A percentile compares a stretch with the other conserved stretches of the same genome.
phyloP scores from a whole-genome alignment of 768 basidiomycete genomes.

The Russula abietina region DNA sequence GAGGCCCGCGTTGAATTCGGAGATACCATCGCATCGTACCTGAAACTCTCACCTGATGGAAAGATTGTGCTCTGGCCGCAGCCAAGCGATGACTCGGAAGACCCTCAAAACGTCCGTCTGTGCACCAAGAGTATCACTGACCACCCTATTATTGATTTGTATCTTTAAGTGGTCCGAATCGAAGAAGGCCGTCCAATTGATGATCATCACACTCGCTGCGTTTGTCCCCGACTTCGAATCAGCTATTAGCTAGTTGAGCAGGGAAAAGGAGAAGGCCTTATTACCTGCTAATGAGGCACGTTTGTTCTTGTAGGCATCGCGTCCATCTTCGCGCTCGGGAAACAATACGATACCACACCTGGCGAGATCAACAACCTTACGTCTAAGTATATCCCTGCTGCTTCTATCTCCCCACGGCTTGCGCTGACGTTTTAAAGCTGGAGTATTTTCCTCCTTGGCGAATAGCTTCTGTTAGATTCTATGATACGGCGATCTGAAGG shows the following conservation, averaged over 20 bases:
- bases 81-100: constrained; percentile 53
- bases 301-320: constrained; percentile 45
- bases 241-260: constrained; percentile 44
- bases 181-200: constrained; percentile 49
- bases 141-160: constrained; percentile 4
- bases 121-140: background rate
- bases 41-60: constrained; percentile 55
- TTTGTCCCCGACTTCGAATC: constrained; percentile 66
- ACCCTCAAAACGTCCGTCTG: constrained; percentile 53
- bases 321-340: constrained; percentile 52
- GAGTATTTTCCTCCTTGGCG: constrained; percentile 60
- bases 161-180: constrained; percentile 44
- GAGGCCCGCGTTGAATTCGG: constrained; percentile 62
- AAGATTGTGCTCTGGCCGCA: constrained; percentile 65
- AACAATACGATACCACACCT: constrained; percentile 48
- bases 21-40: constrained; percentile 43
- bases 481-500: background rate
- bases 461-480: constrained; percentile 21
- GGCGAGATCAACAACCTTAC: constrained; percentile 58
- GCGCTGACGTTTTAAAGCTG: constrained; percentile 36
- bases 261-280: background rate
- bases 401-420: constrained; percentile 25
- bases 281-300: background rate
- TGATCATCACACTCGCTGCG: constrained; percentile 58
- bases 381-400: constrained; percentile 34